Conservation (phyloP, 2,329 filamentous ascomycete species). For the Fusarium heterosporum region DNA sequence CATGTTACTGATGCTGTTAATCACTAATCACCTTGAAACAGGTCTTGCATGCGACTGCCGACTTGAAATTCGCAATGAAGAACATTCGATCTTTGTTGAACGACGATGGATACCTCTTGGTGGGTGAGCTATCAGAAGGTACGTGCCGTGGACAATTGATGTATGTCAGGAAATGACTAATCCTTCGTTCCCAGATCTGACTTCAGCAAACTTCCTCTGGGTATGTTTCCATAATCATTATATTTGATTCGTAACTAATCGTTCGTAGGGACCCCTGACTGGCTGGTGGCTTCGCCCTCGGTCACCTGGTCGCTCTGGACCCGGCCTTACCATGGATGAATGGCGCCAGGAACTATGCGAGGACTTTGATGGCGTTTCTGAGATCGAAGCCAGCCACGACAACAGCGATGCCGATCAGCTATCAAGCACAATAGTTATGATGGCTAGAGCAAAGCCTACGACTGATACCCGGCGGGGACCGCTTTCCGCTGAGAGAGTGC, state of each 20-base stretch:
- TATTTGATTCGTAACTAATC: background rate
- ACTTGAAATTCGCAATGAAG: constrained; percentile 40
- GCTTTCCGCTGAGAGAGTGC: constrained; percentile 25
- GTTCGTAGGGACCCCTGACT: constrained; percentile 36
- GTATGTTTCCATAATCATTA: constrained; percentile 2
- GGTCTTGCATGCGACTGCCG: constrained; percentile 40
- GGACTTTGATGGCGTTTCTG: constrained; percentile 39
- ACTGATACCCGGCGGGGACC: constrained; percentile 15
- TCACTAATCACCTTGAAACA: constrained; percentile 14
- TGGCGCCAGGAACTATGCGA: constrained; percentile 38
- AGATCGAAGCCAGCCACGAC: constrained; percentile 28
- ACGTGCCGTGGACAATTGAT: background rate
- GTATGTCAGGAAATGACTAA: constrained; percentile 13
- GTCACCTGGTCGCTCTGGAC: constrained; percentile 41
- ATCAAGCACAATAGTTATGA: constrained; percentile 42
- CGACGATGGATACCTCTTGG: constrained; percentile 40
- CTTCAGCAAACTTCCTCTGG: constrained; percentile 43
- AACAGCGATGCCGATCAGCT: constrained; percentile 18
- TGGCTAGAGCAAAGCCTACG: constrained; percentile 33
- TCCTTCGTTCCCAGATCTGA: constrained; percentile 21
- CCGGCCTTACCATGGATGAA: constrained; percentile 41
- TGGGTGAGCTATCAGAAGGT: constrained; percentile 44
- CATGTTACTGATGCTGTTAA: background rate
- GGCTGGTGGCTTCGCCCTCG: constrained; percentile 44
- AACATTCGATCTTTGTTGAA: constrained; percentile 41